Evolutionary conservation across 1,284 basidiomycete species (phyloP), one percentile per base, ranked within the genome.

Genomic region (Peniophora sp.): DNA sequence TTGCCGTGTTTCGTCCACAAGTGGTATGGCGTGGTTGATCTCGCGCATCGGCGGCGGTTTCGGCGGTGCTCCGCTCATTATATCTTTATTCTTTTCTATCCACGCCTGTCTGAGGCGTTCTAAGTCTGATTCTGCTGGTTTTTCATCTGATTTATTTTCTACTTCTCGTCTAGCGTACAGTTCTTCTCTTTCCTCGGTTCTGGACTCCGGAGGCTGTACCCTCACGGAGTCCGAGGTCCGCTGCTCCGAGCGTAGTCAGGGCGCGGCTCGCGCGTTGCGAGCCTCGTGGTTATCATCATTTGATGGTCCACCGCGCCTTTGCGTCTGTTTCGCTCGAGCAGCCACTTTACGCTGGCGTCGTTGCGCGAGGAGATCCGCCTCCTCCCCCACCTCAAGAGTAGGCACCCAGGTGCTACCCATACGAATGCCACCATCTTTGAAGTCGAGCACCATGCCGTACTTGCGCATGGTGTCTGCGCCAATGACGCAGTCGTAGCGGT

Each of bases 1-100:
- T 50, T 32, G 51, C 52, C 52, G 55, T 15, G 52, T 51, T n/a
- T 57, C 47, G 23, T 69, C 60, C 0, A 67, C 57, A 0, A 68
- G 51, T 3, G 58, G 57, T 14, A 68, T 68, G 23, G 60, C 50
- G 50, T 69, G 66, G 54, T 67, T 67, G 0, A 69, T 59, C 9
- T 57, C 58, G 1, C 58, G 1, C 12, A 63, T 52, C 8, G 60
- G 63, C 1, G 65, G 66, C 9, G 66, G 41, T 36, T 49, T 47
- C 3, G 55, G 52, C 3, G 54, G 53, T 35, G 58, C 55, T 22
- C 58, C 60, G 23, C 54, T 34, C 8, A 65, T 47, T 10, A 64
- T 58, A 22, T 64, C 59, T 0, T 36, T 18, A 47, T 48, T 61
- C 15, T 57, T 20, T 2, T 54, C 50, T 11, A 56, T 44, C 58